phyloP scores from a whole-genome alignment of 2,329 filamentous ascomycete genomes.

The Ophiognomonia clavigignenti-juglandacearum region DNA sequence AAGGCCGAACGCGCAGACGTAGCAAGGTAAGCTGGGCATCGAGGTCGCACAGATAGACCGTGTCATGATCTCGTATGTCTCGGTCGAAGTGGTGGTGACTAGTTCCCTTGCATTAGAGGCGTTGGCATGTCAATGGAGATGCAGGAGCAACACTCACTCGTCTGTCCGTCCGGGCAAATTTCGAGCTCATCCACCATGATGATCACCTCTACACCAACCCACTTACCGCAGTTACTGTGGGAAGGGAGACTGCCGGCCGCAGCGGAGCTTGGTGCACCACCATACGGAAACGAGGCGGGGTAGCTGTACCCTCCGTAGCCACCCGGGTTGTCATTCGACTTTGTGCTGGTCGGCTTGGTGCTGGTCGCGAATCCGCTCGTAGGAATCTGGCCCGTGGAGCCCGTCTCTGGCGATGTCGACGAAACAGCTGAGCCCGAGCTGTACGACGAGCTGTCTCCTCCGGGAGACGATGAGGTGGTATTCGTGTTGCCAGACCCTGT shows the following conservation, averaged over 20 bases:
- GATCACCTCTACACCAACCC: conserved; percentile 16
- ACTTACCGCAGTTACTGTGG: conserved; percentile 4
- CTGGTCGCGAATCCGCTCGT: conserved; percentile 3
- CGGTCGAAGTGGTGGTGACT: conserved; percentile 15
- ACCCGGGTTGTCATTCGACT: neutral
- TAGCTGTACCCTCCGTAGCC: conserved; percentile 12
- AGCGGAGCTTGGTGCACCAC: conserved; percentile 2
- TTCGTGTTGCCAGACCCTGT: neutral
- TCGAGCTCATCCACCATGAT: conserved; percentile 16
- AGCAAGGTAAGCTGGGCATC: conserved; percentile 23
- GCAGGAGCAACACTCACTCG: conserved; percentile 2
- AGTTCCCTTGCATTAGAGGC: neutral
- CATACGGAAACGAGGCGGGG: conserved; percentile 5
- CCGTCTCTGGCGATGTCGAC: neutral
- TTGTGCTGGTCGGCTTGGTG: neutral
- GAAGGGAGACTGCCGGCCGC: conserved; percentile 1
- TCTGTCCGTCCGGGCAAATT: conserved; percentile 14
- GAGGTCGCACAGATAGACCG: conserved; percentile 25
- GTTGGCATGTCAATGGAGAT: neutral
- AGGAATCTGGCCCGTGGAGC: neutral
- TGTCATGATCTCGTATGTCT: conserved; percentile 19
- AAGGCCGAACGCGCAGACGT: conserved; percentile 23
- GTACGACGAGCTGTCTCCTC: no score
- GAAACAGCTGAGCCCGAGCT: neutral
- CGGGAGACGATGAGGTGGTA: no score